phyloP scores from a whole-genome alignment of 164 flowering plant species.

The Litsea cubeba region DNA sequence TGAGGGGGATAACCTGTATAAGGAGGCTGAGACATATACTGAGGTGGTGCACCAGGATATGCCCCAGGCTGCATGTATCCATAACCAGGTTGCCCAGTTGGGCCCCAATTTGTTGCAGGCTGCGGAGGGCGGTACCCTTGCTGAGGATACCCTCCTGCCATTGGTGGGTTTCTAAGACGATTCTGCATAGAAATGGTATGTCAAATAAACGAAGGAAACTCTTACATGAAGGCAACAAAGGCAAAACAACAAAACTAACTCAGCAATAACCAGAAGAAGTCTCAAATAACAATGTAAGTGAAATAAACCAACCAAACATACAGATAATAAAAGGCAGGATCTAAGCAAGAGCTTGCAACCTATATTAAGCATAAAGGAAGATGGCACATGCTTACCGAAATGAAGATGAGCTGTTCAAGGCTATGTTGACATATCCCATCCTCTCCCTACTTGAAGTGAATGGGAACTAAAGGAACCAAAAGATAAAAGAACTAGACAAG shows the following conservation, averaged over 20 bases:
- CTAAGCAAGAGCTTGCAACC: constrained; percentile 15
- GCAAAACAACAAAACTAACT: not conserved
- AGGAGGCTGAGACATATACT: constrained; percentile 63
- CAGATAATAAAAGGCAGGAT: not conserved
- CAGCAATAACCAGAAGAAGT: not conserved
- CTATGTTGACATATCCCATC: constrained; percentile 89
- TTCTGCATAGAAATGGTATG: constrained; percentile 60
- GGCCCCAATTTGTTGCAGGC: constrained; percentile 66
- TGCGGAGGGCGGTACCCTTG: constrained; percentile 77
- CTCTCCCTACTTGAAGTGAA: constrained; percentile 75
- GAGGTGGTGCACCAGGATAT: constrained; percentile 65
- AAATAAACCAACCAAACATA: not conserved
- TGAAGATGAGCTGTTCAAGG: constrained; percentile 44
- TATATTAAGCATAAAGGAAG: constrained; percentile 30
- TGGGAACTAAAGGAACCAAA: constrained; percentile 49
- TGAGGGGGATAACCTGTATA: constrained; percentile 82
- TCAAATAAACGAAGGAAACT: constrained; percentile 35
- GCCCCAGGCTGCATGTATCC: constrained; percentile 84
- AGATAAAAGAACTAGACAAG: constrained; percentile 33
- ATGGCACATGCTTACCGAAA: constrained; percentile 84
- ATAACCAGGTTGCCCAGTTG: constrained; percentile 58
- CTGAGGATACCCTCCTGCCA: constrained; percentile 73
- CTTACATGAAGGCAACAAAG: constrained; percentile 7
- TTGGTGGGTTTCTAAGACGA: constrained; percentile 64
- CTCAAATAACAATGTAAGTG: not conserved